Base-by-base conservation (phyloP, 495 filamentous ascomycete genomes). In the Niebla homalea region DNA sequence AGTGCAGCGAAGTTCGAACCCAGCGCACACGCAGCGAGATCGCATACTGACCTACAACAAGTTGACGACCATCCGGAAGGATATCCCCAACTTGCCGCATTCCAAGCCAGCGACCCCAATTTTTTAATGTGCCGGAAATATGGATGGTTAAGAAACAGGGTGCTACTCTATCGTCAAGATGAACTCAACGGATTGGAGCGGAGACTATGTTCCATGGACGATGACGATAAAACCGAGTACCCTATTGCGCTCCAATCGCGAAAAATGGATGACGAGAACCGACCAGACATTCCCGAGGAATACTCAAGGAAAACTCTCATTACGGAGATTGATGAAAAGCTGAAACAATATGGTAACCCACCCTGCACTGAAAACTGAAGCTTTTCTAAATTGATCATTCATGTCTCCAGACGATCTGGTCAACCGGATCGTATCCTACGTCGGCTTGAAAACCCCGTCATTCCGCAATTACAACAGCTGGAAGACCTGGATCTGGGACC, bases 131-230 rank as follows among this genome's bases (percentile, higher is more conserved):
- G 59, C 50, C 60, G 69, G 19, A 55, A 59, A 15, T 70, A 66
- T 46, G 56, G 55, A 4, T 65, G 57, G 37, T 49, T 72, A 4
- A 64, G 66, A 18, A 58, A 50, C 10, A 56, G 69, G 23, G 35
- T 71, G 7, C 46, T 72, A 2, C 51, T 72, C 1, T 52, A 69
- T 37, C 64, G 63, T 35, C 68, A 72, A 43, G 64, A 67, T 38
- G 60, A 66, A 46, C 44, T 72, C 1, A 37, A 53, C 7, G 46
- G 46, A 5, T 52, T 67, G 1, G 69, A 72, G 47, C 36, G 57
- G 2, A 32, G 58, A 0, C 62, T 72, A 18, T 51, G 62, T 23
- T 16, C 26, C 1, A 32, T 62, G 19, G 69, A 72, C 37, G 49
- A 25, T 11, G 35, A 52, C 1, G 61, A 62, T 50, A 14, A 18